A percentile compares a stretch with the other conserved stretches of the same genome.
Evolutionary conservation across 2,329 filamentous ascomycete genomes (phyloP).

Genomic region (Pyrenochaeta sp.): DNA sequence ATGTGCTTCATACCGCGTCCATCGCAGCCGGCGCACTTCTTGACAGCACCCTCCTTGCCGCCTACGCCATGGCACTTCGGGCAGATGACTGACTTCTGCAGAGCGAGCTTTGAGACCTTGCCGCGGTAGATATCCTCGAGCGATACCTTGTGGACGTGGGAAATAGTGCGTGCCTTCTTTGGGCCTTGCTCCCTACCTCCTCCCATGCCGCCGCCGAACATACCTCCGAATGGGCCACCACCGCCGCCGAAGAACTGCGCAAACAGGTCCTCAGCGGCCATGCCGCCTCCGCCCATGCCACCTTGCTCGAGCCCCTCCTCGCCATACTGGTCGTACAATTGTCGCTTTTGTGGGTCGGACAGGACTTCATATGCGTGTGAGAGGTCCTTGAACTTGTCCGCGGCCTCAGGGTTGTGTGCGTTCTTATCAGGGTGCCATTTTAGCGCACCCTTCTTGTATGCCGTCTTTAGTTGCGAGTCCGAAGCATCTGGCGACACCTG

Average conservation of each 20-base stretch:
- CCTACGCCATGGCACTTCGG: slow-evolving; percentile 91
- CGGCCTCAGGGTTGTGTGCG: slow-evolving; percentile 87
- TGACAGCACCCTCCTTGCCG: slow-evolving; percentile 97
- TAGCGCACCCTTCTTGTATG: slow-evolving; percentile 82
- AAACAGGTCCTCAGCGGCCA: slow-evolving; percentile 96
- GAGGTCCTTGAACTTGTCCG: slow-evolving; percentile 98
- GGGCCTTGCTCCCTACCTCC: slow-evolving; percentile 83
- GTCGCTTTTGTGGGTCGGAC: slow-evolving; percentile 89
- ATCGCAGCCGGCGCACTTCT: slow-evolving; percentile 88
- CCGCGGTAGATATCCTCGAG: slow-evolving; percentile 98
- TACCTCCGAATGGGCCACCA: slow-evolving; percentile 71
- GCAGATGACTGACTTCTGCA: slow-evolving; percentile 98
- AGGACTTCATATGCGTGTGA: slow-evolving; percentile 96
- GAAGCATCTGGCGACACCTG: slow-evolving; percentile 81
- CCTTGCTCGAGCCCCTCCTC: slow-evolving; percentile 92
- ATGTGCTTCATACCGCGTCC: slow-evolving; percentile 99
- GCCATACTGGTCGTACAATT: slow-evolving; percentile 95
- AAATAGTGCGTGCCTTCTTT: slow-evolving; percentile 92
- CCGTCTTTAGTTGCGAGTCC: slow-evolving; percentile 89
- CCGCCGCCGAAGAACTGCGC: slow-evolving; percentile 90
- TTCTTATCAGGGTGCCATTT: slow-evolving; percentile 97
- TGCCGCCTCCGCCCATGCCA: slow-evolving; percentile 79
- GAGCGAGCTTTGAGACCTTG: slow-evolving; percentile 95
- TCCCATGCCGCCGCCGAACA: slow-evolving; percentile 63
- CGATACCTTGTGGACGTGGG: slow-evolving; percentile 97